Base-by-base conservation (phyloP, 345 rosid genomes). In the Cardamine chenopodiifolia region DNA sequence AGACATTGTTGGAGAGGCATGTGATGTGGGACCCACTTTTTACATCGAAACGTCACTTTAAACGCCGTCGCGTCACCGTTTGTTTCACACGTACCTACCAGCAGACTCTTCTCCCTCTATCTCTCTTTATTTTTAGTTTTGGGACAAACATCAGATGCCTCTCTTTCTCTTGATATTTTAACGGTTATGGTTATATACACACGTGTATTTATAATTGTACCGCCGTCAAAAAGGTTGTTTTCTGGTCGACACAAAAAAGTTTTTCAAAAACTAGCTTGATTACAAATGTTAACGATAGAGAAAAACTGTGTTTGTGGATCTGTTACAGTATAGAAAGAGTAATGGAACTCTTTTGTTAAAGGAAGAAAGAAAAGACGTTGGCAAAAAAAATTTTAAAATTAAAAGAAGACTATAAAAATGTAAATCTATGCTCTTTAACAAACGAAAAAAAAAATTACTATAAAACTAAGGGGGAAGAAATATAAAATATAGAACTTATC, bases 51-150 rank as follows among this genome's bases (percentile, higher is more conserved):
- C 77, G 81, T 78, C 81, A 71, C 72, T 59, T 71, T 78, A 48
- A 52, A 61, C 77, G 73, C 73, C 73, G 81, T 78, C 77, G 50
- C 81, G 42, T 78, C 81, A 78, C 77, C 69, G 77, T 78, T 66
- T 49, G 17, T 49, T 20, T 48, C 40, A 56, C 66, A 70, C 66
- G 44, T 48, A 63, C n/a, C 13, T 6, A 15, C 2, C 8, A 12
- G 48, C 18, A 22, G 14, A 18, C 26, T 26, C 17, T 4, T 13
- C 39, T 34, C 39, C 4, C 15, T 28, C n/a, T n/a, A n/a, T n/a
- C n/a, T n/a, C n/a, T 34, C 6, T 25, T 14, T 39, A n/a, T n/a
- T n/a, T n/a, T n/a, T n/a, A n/a, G n/a, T 26, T 25, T 32, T 10
- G 2, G 15, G 15, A 6, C n/a, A 39, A 37, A 39, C 7, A 10